Conservation (phyloP, 164 flowering plant genomes). For the Vitis labrusca region DNA sequence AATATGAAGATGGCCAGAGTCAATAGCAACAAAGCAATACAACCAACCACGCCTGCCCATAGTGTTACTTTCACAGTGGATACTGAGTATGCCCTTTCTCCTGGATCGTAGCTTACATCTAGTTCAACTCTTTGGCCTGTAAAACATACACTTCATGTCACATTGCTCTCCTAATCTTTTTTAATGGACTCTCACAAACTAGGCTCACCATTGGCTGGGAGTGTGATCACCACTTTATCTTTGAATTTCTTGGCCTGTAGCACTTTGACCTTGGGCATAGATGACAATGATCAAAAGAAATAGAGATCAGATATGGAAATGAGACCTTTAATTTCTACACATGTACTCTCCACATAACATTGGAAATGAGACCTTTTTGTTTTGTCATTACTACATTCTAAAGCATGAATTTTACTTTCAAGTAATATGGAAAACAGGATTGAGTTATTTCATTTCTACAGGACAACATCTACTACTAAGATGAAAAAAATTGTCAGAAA, state of each 20-base stretch:
- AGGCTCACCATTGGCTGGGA: conserved; percentile 70
- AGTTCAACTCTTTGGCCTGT: conserved; percentile 75
- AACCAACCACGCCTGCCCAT: conserved; percentile 27
- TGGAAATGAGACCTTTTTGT: no score
- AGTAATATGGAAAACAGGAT: not conserved
- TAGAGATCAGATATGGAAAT: not conserved
- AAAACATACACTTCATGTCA: conserved; percentile 1
- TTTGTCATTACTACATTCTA: not conserved
- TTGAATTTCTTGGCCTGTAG: conserved; percentile 36
- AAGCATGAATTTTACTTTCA: not conserved
- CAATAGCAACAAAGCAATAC: conserved; percentile 25
- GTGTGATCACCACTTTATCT: conserved; percentile 59
- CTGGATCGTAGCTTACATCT: conserved; percentile 53
- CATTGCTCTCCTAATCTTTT: not conserved
- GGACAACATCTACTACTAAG: not conserved
- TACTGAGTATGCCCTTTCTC: conserved; percentile 18
- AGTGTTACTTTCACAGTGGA: conserved; percentile 6
- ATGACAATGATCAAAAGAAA: not conserved
- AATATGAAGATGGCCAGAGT: conserved; percentile 24
- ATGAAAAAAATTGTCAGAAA: not conserved
- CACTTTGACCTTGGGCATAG: conserved; percentile 50
- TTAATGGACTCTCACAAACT: not conserved
- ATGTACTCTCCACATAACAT: no score
- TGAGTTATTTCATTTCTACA: not conserved
- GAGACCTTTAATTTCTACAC: not conserved